Evolutionary conservation across 345 rosid species (phyloP).

Genomic region (Alliaria petiolata): DNA sequence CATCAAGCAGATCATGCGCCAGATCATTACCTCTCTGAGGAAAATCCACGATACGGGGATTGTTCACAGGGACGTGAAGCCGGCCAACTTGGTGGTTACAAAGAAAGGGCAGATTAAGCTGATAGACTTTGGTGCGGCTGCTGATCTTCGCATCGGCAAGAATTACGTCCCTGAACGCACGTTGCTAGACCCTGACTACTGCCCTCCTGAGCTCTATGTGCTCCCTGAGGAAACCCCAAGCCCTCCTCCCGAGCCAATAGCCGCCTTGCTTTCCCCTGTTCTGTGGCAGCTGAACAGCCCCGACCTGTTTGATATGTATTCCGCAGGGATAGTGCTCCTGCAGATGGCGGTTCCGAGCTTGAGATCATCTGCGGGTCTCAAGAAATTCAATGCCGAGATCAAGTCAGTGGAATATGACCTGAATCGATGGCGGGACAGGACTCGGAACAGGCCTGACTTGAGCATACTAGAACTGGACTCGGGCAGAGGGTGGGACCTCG

Average conservation of each 20-base stretch:
- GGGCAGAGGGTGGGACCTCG: conserved; percentile 97
- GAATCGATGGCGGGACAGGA: conserved; percentile 67
- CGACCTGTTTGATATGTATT: conserved; percentile 88
- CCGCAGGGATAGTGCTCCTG: conserved; percentile 82
- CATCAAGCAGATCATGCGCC: conserved; percentile 92
- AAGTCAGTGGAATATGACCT: conserved; percentile 54
- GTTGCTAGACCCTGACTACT: conserved; percentile 87
- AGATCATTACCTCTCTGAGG: conserved; percentile 76
- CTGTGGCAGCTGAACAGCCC: conserved; percentile 97
- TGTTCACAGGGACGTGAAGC: conserved; percentile 92
- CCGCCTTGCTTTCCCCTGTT: conserved; percentile 86
- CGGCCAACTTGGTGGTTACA: conserved; percentile 88
- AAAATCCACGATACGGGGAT: conserved; percentile 92
- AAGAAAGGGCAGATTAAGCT: conserved; percentile 88
- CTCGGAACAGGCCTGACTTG: conserved; percentile 71
- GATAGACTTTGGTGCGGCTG: conserved; percentile 94
- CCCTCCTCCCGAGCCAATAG: conserved; percentile 94
- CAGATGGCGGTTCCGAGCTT: conserved; percentile 91
- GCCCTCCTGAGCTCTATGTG: conserved; percentile 91
- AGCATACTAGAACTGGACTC: conserved; percentile 82
- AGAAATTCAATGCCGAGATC: conserved; percentile 80
- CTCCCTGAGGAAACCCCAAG: conserved; percentile 92
- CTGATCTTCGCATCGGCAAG: conserved; percentile 97
- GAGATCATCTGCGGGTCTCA: conserved; percentile 62
- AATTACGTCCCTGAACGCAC: conserved; percentile 65